Conservation (phyloP, 768 basidiomycete genomes). For the Porphyrellus cyaneotinctus region DNA sequence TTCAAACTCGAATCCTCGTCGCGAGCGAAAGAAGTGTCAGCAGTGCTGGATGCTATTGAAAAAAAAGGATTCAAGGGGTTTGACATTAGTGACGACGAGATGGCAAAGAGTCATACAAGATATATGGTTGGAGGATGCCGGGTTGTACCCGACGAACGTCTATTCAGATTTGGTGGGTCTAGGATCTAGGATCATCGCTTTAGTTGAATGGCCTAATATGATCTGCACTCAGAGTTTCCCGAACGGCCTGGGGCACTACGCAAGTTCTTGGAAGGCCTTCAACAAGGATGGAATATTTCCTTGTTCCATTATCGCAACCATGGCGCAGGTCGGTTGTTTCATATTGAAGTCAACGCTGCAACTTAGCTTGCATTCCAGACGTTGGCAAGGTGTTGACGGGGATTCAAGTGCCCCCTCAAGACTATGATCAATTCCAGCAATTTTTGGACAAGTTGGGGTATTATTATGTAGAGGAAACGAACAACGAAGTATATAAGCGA, state of each 20-base stretch:
- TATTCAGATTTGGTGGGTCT: constrained; percentile 87
- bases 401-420: constrained; percentile 79
- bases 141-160: constrained; percentile 74
- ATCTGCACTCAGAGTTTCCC: constrained; percentile 71
- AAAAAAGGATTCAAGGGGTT: constrained; percentile 71
- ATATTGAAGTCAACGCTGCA: neutral
- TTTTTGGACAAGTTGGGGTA: constrained; percentile 83
- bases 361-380: constrained; percentile 46
- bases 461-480: constrained; percentile 87
- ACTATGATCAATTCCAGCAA: constrained; percentile 60
- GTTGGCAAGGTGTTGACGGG: constrained; percentile 91
- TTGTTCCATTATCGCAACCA: constrained; percentile 98
- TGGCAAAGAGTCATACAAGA: constrained; percentile 90
- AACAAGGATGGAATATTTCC: constrained; percentile 88
- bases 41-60: constrained; percentile 61
- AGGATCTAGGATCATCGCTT: neutral
- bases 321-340: constrained; percentile 72
- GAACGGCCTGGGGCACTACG: constrained; percentile 90
- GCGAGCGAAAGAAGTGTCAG: constrained; percentile 57
- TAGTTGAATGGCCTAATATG: constrained; percentile 1
- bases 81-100: constrained; percentile 92
- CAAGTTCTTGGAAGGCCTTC: constrained; percentile 82
- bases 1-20: constrained; percentile 67
- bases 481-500: constrained; percentile 78
- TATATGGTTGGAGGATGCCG: constrained; percentile 92